Conservation (phyloP, 768 basidiomycete species). For the Leucosporidium yakuticum region DNA sequence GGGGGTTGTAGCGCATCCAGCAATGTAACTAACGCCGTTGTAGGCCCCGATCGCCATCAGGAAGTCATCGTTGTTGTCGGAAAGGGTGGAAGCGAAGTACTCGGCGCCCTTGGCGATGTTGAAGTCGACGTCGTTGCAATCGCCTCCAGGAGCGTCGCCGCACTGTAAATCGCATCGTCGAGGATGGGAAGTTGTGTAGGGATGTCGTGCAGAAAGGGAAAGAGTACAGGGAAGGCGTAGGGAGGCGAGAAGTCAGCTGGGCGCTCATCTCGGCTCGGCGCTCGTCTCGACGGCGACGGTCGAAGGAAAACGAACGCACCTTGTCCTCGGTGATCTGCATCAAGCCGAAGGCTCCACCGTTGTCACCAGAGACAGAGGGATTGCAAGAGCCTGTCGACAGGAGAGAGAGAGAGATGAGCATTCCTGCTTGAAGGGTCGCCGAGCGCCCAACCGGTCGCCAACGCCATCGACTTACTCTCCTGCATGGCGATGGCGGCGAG, state of each 20-base stretch:
- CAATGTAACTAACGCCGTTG: conserved; percentile 6
- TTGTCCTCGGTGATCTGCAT: conserved; percentile 38
- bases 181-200: no score
- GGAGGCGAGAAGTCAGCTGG: no score
- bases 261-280: no score
- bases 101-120: conserved; percentile 26
- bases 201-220: no score
- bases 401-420: no score
- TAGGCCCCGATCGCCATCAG: conserved; percentile 23
- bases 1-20: no score
- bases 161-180: not conserved
- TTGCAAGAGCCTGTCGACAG: conserved; percentile 52
- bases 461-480: conserved; percentile 50
- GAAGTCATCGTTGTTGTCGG: conserved; percentile 8
- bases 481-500: conserved; percentile 85
- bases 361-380: conserved; percentile 13
- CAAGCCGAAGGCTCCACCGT: conserved; percentile 18
- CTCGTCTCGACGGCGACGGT: conserved; percentile 3
- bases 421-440: no score
- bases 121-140: conserved; percentile 30
- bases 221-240: no score
- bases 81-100: conserved; percentile 25
- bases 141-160: no score
- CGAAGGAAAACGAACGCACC: conserved; percentile 12
- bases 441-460: no score